These are phyloP conservation scores for Chloranthus sessilifolius DNA, from an alignment of 164 flowering plant species.

Conservation along the genomic window DNA sequence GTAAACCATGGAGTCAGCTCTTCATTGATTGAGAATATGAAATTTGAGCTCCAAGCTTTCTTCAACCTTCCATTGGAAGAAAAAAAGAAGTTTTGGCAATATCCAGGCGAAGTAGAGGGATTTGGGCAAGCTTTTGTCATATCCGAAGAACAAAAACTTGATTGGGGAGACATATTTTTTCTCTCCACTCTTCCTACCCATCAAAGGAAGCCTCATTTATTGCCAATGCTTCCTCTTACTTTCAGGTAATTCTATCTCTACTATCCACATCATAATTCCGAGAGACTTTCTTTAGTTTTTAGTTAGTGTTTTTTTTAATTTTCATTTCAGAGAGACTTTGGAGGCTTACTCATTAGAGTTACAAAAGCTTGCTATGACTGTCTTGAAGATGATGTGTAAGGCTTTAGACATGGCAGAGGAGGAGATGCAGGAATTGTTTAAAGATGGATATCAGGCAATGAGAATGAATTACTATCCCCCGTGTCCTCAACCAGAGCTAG, in stretches of 20 bases:
- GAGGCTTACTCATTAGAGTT: slow-evolving; percentile 31
- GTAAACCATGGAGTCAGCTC: slow-evolving; percentile 39
- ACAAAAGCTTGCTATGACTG: slow-evolving; percentile 7
- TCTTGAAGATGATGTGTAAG: slow-evolving; percentile 24
- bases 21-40: slow-evolving; percentile 35
- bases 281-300: too few species aligned
- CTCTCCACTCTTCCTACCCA: slow-evolving; percentile 21
- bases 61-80: slow-evolving; percentile 44
- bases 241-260: too few species aligned
- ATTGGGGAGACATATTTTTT: slow-evolving; percentile 45
- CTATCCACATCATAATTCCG: too few species aligned
- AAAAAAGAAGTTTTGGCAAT: slow-evolving; percentile 34
- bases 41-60: slow-evolving; percentile 29
- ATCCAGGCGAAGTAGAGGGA: slow-evolving; percentile 35
- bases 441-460: slow-evolving; percentile 19
- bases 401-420: slow-evolving; percentile 23
- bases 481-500: slow-evolving; percentile 32
- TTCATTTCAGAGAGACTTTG: slow-evolving; percentile 22
- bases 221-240: slow-evolving; percentile 30
- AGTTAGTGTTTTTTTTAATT: too few species aligned
- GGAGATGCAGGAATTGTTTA: slow-evolving; percentile 20
- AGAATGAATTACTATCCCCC: slow-evolving; percentile 43
- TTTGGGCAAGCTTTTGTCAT: slow-evolving; percentile 49
- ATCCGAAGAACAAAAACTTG: slow-evolving; percentile 48
- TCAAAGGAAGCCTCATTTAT: slow-evolving; percentile 22